Conservation (phyloP, 2,329 filamentous ascomycete species). For the Meredithiella fracta region DNA sequence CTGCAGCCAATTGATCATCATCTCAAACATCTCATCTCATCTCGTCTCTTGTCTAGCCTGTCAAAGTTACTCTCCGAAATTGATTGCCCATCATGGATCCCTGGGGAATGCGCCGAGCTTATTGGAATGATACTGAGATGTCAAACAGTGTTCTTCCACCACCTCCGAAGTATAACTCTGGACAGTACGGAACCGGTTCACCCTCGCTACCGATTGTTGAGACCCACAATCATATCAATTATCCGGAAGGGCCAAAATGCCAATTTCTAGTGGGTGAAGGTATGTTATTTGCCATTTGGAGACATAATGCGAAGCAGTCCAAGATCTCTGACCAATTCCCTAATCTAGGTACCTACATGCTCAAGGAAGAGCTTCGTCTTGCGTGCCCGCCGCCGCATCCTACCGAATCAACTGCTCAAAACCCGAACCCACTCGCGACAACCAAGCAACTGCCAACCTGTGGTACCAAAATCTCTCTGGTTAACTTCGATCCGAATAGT, state of each 20-base stretch:
- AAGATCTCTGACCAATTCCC: not conserved
- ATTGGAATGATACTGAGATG: conserved; percentile 12
- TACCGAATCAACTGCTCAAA: conserved; percentile 72
- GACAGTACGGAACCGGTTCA: conserved; percentile 48
- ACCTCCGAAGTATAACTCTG: conserved; percentile 66
- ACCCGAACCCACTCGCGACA: conserved; percentile 82
- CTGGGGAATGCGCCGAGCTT: conserved; percentile 11
- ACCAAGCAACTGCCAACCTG: conserved; percentile 65
- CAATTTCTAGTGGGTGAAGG: conserved; percentile 91
- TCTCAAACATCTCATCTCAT: not conserved
- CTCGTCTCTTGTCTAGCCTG: not conserved
- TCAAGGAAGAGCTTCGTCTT: conserved; percentile 81
- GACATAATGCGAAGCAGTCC: not conserved
- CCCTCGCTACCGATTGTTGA: conserved; percentile 55
- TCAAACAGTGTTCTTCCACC: conserved; percentile 60
- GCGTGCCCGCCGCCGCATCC: conserved; percentile 92
- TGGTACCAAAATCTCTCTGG: conserved; percentile 69
- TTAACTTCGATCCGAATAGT: conserved; percentile 50
- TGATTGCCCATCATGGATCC: conserved; percentile 7
- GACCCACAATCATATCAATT: conserved; percentile 77
- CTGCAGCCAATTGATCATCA: not conserved
- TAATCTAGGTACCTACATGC: conserved; percentile 62
- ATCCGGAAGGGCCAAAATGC: conserved; percentile 67
- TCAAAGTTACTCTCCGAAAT: not conserved
- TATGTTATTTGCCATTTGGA: conserved; percentile 20